Evolutionary conservation across 352 stramenopile genomes (phyloP).

Genomic region (Phytophthora citricola): DNA sequence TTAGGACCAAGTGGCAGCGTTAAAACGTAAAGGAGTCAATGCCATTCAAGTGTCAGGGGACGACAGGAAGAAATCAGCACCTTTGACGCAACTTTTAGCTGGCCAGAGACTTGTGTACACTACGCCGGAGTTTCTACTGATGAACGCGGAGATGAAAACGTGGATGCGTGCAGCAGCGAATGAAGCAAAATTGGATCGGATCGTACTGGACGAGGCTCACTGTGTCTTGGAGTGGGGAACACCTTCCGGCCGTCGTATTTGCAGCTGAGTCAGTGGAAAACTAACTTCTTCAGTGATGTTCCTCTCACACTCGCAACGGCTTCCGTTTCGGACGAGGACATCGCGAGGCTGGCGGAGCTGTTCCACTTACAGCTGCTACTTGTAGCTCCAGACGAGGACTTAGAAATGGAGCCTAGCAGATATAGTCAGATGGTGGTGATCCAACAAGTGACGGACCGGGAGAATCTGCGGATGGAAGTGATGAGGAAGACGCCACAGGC

Average conservation of each 20-base stretch:
- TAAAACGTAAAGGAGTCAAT: conserved; percentile 63
- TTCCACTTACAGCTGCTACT: conserved; percentile 52
- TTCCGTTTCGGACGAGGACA: conserved; percentile 70
- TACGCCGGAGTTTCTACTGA: conserved; percentile 79
- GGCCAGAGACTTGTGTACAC: conserved; percentile 75
- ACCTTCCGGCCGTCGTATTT: conserved; percentile 79
- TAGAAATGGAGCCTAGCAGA: not conserved
- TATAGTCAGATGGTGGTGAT: conserved; percentile 57
- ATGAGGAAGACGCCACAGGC: conserved; percentile 45
- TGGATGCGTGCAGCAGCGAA: conserved; percentile 45
- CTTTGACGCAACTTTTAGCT: conserved; percentile 48
- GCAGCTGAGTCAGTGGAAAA: conserved; percentile 65
- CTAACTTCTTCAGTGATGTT: conserved; percentile 47
- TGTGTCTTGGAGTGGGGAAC: conserved; percentile 84
- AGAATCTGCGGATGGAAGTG: conserved; percentile 71
- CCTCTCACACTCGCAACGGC: conserved; percentile 80
- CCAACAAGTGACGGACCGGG: conserved; percentile 68
- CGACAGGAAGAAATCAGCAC: conserved; percentile 22
- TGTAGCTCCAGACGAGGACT: not conserved
- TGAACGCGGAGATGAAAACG: conserved; percentile 63
- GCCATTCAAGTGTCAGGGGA: conserved; percentile 56
- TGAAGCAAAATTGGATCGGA: conserved; percentile 41
- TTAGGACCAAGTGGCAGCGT: conserved; percentile 76
- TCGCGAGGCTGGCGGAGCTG: conserved; percentile 53
- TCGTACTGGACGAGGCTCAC: conserved; percentile 85